Evolutionary conservation across 2,329 filamentous ascomycete genomes (phyloP).

Genomic region (Scedosporium dehoogii): DNA sequence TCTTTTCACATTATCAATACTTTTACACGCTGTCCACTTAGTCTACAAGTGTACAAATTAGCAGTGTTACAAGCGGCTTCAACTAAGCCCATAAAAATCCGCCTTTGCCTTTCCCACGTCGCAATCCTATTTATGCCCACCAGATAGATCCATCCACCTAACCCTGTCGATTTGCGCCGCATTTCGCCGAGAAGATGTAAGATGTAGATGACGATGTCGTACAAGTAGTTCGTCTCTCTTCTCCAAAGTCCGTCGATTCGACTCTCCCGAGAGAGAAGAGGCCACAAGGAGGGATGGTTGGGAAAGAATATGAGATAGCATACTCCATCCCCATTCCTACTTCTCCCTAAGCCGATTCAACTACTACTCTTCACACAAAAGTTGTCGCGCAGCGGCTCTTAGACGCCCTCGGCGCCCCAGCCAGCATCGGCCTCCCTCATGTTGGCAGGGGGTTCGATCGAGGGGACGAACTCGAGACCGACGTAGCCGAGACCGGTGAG

Average conservation of each 20-base stretch:
- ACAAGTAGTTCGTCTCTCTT: too few relatives aligned
- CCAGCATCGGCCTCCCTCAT: conserved; percentile 70
- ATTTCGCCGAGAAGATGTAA: too few relatives aligned
- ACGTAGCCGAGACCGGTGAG: conserved; percentile 70
- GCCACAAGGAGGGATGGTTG: too few relatives aligned
- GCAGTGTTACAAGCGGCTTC: background rate
- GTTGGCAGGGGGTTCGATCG: conserved; percentile 70
- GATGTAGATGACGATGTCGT: too few relatives aligned
- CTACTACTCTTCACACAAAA: background rate
- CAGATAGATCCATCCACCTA: too few relatives aligned
- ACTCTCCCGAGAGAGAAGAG: too few relatives aligned
- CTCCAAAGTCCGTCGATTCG: too few relatives aligned
- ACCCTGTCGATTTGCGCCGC: too few relatives aligned
- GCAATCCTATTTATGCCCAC: too few relatives aligned
- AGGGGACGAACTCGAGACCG: conserved; percentile 65
- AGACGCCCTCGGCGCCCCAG: conserved; percentile 72
- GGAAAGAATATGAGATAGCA: too few relatives aligned
- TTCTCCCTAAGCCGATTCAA: too few relatives aligned
- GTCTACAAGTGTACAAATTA: background rate
- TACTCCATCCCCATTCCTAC: too few relatives aligned
- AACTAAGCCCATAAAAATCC: background rate
- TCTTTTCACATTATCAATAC: background rate
- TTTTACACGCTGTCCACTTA: background rate
- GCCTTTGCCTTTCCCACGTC: background rate
- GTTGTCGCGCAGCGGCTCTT: conserved; percentile 18